These are phyloP conservation scores for Ceriops decandra DNA, from an alignment of 345 rosid species.

Conservation along the genomic window DNA sequence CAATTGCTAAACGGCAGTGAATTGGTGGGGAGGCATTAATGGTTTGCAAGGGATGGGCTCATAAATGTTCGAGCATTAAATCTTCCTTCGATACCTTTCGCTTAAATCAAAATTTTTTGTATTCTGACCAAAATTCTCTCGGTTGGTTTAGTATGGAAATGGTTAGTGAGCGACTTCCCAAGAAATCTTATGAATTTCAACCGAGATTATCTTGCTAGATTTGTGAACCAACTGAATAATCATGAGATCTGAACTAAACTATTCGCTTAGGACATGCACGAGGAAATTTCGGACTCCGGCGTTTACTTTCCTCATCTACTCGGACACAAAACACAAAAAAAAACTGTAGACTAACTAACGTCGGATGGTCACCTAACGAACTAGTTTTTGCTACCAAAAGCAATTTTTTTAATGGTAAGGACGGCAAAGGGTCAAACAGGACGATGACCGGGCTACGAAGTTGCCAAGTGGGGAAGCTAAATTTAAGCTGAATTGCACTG, in stretches of 20 bases:
- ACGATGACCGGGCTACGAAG: background rate
- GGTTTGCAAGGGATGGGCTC: constrained; percentile 51
- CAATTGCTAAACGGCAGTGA: background rate
- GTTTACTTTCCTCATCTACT: too few species aligned
- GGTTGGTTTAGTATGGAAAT: background rate
- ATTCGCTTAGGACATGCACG: background rate
- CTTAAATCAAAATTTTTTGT: constrained; percentile 9
- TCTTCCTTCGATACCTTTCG: background rate
- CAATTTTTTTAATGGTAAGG: background rate
- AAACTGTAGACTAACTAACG: too few species aligned
- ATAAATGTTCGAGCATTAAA: constrained; percentile 41
- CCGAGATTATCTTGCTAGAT: background rate
- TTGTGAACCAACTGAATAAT: background rate
- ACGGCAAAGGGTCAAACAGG: background rate
- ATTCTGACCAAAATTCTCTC: constrained; percentile 12
- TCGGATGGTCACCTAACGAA: too few species aligned
- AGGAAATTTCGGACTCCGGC: too few species aligned
- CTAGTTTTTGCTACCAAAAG: background rate
- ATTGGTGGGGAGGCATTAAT: constrained; percentile 36
- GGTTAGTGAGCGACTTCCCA: background rate
- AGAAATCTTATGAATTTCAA: background rate
- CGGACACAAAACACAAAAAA: too few species aligned
- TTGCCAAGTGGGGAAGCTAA: background rate
- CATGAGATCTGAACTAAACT: background rate
- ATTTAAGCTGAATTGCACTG: too few species aligned